Evolutionary conservation across 1,139 yeast species (phyloP).

Genomic region (Pichia sp.): DNA sequence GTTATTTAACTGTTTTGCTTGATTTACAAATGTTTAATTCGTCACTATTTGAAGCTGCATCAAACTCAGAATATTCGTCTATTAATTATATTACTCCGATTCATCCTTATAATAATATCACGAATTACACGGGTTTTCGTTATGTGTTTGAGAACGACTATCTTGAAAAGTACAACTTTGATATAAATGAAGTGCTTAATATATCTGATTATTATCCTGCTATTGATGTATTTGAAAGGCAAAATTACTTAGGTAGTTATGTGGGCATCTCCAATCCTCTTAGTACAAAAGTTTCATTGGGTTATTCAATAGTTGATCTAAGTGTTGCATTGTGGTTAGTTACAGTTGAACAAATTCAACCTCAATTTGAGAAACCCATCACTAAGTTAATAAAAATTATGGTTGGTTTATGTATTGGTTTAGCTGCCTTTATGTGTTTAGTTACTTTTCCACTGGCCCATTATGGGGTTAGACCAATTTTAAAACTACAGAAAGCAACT

Average conservation of each 20-base stretch:
- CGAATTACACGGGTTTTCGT: slow-evolving; percentile 30
- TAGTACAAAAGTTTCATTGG: slow-evolving; percentile 55
- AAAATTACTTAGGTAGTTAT: slow-evolving; percentile 40
- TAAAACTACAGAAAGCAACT: slow-evolving; percentile 75
- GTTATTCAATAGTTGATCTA: slow-evolving; percentile 54
- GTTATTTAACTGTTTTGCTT: slow-evolving; percentile 64
- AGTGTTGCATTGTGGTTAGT: slow-evolving; percentile 66
- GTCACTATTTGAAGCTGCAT: slow-evolving; percentile 46
- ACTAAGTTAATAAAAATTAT: slow-evolving; percentile 58
- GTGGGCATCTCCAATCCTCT: slow-evolving; percentile 39
- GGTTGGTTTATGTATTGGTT: slow-evolving; percentile 72
- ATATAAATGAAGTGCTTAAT: background rate
- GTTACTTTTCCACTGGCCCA: slow-evolving; percentile 79
- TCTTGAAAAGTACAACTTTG: background rate
- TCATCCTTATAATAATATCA: slow-evolving; percentile 25
- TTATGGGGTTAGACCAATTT: slow-evolving; percentile 79
- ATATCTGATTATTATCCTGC: slow-evolving; percentile 23
- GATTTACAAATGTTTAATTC: slow-evolving; percentile 47
- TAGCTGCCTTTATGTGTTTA: slow-evolving; percentile 67
- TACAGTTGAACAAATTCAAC: slow-evolving; percentile 57
- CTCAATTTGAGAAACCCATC: slow-evolving; percentile 59
- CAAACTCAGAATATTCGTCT: slow-evolving; percentile 34
- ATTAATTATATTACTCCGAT: slow-evolving; percentile 35
- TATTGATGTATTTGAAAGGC: slow-evolving; percentile 14
- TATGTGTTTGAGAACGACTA: slow-evolving; percentile 29